These are phyloP conservation scores for Aspergillus intermedius DNA, from an alignment of 2,329 filamentous ascomycete genomes.

Conservation along the genomic window DNA sequence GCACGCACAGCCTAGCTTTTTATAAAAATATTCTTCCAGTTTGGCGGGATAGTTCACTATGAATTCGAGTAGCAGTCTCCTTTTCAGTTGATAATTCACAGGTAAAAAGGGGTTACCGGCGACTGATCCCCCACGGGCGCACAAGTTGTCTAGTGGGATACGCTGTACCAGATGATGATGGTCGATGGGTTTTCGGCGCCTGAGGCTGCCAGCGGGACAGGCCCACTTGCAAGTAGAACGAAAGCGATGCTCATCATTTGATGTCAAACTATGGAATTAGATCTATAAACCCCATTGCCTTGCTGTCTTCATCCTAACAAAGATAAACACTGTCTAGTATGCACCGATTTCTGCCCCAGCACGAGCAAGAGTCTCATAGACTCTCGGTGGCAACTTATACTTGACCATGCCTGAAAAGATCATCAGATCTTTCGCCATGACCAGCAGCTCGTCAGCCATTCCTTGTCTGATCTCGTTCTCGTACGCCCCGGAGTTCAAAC, in stretches of 20 bases:
- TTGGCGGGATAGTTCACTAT: no score
- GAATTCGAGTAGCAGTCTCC: no score
- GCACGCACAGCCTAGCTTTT: not conserved
- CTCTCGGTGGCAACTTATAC: conserved; percentile 77
- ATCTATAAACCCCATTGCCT: not conserved
- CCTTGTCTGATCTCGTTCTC: conserved; percentile 46
- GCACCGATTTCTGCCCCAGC: conserved; percentile 62
- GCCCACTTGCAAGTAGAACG: not conserved
- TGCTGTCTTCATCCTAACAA: no score
- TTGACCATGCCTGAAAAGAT: conserved; percentile 88
- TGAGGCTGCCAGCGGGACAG: not conserved
- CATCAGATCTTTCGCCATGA: conserved; percentile 82
- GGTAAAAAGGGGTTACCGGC: not conserved
- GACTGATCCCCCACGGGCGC: not conserved
- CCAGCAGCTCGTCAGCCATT: conserved; percentile 64
- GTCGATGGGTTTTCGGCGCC: not conserved
- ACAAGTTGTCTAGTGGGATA: not conserved
- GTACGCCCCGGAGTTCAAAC: conserved; percentile 64
- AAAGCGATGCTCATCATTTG: conserved; percentile 1
- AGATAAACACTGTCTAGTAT: conserved; percentile 19
- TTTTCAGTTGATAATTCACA: not conserved
- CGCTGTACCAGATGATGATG: not conserved
- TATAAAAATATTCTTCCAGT: not conserved
- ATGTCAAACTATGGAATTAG: not conserved
- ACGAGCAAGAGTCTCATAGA: conserved; percentile 82